phyloP scores from a whole-genome alignment of 78 protist genomes.

The Cavenderia fasciculata region DNA sequence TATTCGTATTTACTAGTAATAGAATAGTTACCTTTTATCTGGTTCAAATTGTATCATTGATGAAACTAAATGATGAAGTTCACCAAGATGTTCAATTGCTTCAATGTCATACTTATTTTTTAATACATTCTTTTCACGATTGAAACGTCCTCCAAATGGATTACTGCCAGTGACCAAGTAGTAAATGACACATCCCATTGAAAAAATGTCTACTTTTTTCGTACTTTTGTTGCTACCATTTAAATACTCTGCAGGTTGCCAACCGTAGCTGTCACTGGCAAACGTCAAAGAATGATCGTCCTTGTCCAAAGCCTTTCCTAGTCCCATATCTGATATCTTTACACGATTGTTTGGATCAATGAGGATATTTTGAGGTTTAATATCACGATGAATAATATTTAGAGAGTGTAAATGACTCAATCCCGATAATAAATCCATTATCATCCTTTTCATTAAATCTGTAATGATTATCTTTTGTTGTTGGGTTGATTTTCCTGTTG shows the following conservation, averaged over 20 bases:
- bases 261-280: slow-evolving; percentile 86
- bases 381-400: slow-evolving; percentile 83
- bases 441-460: slow-evolving; percentile 74
- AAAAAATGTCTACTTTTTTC: slow-evolving; percentile 85
- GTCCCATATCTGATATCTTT: slow-evolving; percentile 81
- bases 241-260: slow-evolving; percentile 91
- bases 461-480: slow-evolving; percentile 61
- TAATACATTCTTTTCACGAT: slow-evolving; percentile 82
- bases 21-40: not conserved
- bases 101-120: slow-evolving; percentile 52
- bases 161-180: slow-evolving; percentile 84
- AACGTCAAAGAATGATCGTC: slow-evolving; percentile 69
- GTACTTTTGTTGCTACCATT: slow-evolving; percentile 64
- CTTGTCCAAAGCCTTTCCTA: slow-evolving; percentile 69
- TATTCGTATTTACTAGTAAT: too few species aligned
- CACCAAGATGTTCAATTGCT: slow-evolving; percentile 1
- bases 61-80: slow-evolving; percentile 18
- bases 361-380: slow-evolving; percentile 69
- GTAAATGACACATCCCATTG: slow-evolving; percentile 85
- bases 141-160: slow-evolving; percentile 87
- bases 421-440: slow-evolving; percentile 81
- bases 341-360: slow-evolving; percentile 17
- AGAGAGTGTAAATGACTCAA: slow-evolving; percentile 82
- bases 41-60: slow-evolving; percentile 38
- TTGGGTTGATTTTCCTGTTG: slow-evolving; percentile 72